phyloP scores from a whole-genome alignment of 495 filamentous ascomycete species.

The Trichoderma parareesei region DNA sequence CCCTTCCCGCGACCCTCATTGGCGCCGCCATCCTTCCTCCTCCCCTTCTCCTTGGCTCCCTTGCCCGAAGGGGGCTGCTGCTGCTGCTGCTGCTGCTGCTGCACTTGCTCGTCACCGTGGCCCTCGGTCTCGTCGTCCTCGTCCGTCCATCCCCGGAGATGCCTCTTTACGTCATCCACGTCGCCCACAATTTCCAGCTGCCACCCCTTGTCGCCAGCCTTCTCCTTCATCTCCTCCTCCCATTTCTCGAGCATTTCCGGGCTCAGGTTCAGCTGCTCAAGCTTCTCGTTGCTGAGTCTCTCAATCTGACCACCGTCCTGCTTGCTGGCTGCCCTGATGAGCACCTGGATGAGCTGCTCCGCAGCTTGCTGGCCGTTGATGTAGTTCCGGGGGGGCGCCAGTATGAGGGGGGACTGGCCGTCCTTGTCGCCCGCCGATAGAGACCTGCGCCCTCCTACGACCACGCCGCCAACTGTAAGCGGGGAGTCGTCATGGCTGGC shows the following conservation, averaged over 20 bases:
- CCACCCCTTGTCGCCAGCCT: conserved; percentile 50
- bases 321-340: conserved; percentile 33
- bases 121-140: conserved; percentile 38
- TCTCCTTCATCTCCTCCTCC: conserved; percentile 41
- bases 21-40: background rate
- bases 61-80: background rate
- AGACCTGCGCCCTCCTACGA: conserved; percentile 47
- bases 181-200: conserved; percentile 43
- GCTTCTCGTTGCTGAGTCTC: conserved; percentile 47
- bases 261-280: conserved; percentile 64
- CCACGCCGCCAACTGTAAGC: conserved; percentile 38
- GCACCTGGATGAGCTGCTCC: conserved; percentile 24
- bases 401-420: conserved; percentile 29
- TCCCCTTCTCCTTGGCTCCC: conserved; percentile 10
- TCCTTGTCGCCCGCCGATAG: conserved; percentile 34
- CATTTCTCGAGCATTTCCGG: conserved; percentile 50
- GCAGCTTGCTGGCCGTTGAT: conserved; percentile 15
- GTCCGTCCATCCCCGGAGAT: conserved; percentile 15
- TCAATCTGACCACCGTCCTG: conserved; percentile 49
- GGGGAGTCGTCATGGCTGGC: conserved; percentile 11
- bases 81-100: background rate
- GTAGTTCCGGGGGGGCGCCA: conserved; percentile 30
- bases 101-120: background rate
- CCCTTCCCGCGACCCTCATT: background rate
- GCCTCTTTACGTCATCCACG: conserved; percentile 35